phyloP scores from a whole-genome alignment of 257 asterid genomes.

The Solanum medicagineum region DNA sequence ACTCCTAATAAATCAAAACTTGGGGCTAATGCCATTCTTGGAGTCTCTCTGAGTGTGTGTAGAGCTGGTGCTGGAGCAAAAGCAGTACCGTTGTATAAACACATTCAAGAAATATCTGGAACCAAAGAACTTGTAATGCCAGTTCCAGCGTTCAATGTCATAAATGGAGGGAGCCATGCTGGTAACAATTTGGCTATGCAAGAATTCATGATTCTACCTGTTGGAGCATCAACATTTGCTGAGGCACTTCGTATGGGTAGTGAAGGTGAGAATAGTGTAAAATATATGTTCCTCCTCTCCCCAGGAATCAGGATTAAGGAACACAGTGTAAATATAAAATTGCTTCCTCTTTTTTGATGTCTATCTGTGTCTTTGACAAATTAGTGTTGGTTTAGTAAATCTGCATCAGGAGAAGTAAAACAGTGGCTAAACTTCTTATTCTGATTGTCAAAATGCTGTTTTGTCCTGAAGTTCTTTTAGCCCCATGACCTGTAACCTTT shows the following conservation, averaged over 20 bases:
- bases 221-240: conserved; percentile 77
- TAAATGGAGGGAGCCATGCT: conserved; percentile 98
- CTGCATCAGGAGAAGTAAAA: background rate
- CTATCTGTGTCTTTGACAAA: background rate
- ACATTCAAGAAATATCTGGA: conserved; percentile 78
- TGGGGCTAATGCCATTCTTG: conserved; percentile 96
- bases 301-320: background rate
- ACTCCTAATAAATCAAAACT: conserved; percentile 85
- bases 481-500: background rate
- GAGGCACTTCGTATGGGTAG: conserved; percentile 95
- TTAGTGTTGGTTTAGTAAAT: background rate
- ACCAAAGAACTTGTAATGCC: conserved; percentile 96
- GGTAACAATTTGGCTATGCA: conserved; percentile 98
- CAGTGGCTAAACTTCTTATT: background rate
- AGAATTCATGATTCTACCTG: conserved; percentile 94
- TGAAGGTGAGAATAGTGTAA: conserved; percentile 46
- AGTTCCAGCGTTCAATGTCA: conserved; percentile 94
- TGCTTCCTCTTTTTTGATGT: background rate
- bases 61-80: conserved; percentile 99
- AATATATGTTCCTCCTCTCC: background rate
- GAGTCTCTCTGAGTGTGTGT: conserved; percentile 91
- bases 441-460: background rate
- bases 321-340: background rate
- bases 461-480: background rate
- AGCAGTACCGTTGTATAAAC: conserved; percentile 71